Percentiles rank a stretch among this genome's conserved stretches.
Evolutionary conservation across 208 protist species (phyloP).

Genomic region (Vickermania ingenoplastis): DNA sequence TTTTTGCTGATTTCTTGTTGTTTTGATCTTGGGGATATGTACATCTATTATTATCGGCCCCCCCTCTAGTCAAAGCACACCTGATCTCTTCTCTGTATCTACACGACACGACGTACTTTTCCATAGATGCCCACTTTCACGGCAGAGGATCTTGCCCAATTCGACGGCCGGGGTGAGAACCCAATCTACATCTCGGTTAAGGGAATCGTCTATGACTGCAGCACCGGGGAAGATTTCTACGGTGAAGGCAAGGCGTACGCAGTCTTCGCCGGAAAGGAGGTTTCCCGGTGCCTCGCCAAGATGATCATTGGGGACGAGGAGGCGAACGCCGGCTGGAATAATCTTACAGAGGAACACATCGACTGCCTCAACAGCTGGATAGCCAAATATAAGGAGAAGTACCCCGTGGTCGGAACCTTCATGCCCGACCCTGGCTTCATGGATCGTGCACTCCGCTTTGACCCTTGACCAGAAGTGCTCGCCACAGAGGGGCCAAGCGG

Average conservation of each 20-base stretch:
- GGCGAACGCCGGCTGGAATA: constrained; percentile 65
- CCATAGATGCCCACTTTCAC: not conserved
- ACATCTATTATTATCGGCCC: no score
- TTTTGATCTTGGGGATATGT: no score
- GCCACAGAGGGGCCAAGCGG: not conserved
- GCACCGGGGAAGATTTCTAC: constrained; percentile 53
- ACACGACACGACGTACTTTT: no score
- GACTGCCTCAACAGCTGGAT: constrained; percentile 66
- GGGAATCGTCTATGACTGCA: constrained; percentile 74
- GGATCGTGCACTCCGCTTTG: constrained; percentile 27
- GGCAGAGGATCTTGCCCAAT: not conserved
- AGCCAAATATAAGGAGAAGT: constrained; percentile 63
- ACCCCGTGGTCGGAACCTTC: constrained; percentile 56
- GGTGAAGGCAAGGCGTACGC: constrained; percentile 59
- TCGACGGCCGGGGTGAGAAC: constrained; percentile 23
- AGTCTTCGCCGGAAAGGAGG: constrained; percentile 75
- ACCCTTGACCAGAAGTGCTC: constrained; percentile 15
- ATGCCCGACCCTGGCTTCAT: constrained; percentile 30
- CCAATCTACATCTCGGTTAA: constrained; percentile 75
- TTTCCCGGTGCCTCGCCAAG: constrained; percentile 70
- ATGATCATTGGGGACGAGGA: constrained; percentile 72
- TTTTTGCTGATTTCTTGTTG: no score
- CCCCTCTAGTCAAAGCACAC: no score
- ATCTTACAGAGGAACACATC: constrained; percentile 48
- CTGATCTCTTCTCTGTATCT: no score